Base-by-base conservation (phyloP, 495 filamentous ascomycete species). In the Lasiosphaeria miniovina region DNA sequence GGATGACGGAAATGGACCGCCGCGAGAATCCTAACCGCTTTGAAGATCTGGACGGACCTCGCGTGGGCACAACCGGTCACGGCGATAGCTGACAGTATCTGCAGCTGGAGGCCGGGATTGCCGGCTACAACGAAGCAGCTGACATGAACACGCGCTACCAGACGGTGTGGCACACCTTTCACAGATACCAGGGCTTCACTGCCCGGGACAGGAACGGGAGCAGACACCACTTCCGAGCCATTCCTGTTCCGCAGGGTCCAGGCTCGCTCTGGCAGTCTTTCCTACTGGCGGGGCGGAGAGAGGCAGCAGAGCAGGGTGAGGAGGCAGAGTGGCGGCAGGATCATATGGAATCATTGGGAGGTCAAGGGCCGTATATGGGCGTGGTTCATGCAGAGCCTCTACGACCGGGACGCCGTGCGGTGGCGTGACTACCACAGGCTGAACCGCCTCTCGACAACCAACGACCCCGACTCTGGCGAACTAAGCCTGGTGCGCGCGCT, bases 291-390 rank as follows among this genome's bases (percentile, higher is more conserved):
- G 15, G 54, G 54, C 3, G 10, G 33, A 36, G 6, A n/a, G 38
- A 4, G 8, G 24, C n/a, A n/a, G 24, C 45, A 32, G 12, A 4
- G 1, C 1, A 2, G 2, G 35, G 24, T 24, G 24, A 24, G 24
- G 24, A 24, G 24, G 24, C 24, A 24, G 24, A 24, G 24, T 2
- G 24, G 24, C 24, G 54, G 43, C 15, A 6, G 4, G 6, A 10
- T 5, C 6, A 61, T 61, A 17, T 50, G 48, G n/a, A 0, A 41
- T 5, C 58, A 61, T 14, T 55, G 52, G 52, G 14, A 14, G 11
- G 46, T 61, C 52, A 61, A 61, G 34, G 58, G 52, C 12, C 41
- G 52, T 5, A 61, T 61, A 36, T 61, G 58, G 58, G 51, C 58
- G 3, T 61, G 24, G 33, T 61, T 55, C 41, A 55, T 61, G 52